phyloP scores from a whole-genome alignment of 2,329 filamentous ascomycete species.

The Talaromyces sp. region DNA sequence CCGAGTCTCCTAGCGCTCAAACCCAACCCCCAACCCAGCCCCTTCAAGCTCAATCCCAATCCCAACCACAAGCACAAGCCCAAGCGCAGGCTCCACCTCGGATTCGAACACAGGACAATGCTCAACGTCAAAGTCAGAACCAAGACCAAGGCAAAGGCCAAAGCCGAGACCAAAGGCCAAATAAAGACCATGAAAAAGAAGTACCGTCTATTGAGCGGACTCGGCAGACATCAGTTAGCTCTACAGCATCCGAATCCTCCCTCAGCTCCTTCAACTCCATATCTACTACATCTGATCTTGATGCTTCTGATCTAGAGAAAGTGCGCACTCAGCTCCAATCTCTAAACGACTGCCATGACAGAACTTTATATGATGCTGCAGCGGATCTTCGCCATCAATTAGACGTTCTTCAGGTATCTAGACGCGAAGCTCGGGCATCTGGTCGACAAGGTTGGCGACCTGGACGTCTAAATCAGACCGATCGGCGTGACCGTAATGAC shows the following conservation, averaged over 20 bases:
- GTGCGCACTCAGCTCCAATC: constrained; percentile 39
- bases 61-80: neutral
- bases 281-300: constrained; percentile 41
- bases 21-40: neutral
- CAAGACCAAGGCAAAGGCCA: neutral
- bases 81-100: neutral
- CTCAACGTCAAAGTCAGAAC: neutral
- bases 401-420: constrained; percentile 36
- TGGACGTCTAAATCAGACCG: constrained; percentile 13
- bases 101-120: neutral
- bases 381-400: constrained; percentile 41
- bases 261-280: constrained; percentile 42
- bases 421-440: constrained; percentile 32
- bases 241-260: constrained; percentile 36
- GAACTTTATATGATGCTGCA: constrained; percentile 39
- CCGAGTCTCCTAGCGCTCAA: neutral
- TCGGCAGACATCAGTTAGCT: constrained; percentile 34
- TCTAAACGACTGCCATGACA: constrained; percentile 39
- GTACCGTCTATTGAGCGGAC: constrained; percentile 15
- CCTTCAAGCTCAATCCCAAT: neutral
- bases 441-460: constrained; percentile 26
- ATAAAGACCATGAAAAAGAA: constrained; percentile 1
- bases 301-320: constrained; percentile 38
- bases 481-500: constrained; percentile 21
- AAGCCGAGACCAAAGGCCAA: neutral